Conservation (phyloP, 2,329 filamentous ascomycete genomes). For the Claviceps maximensis region DNA sequence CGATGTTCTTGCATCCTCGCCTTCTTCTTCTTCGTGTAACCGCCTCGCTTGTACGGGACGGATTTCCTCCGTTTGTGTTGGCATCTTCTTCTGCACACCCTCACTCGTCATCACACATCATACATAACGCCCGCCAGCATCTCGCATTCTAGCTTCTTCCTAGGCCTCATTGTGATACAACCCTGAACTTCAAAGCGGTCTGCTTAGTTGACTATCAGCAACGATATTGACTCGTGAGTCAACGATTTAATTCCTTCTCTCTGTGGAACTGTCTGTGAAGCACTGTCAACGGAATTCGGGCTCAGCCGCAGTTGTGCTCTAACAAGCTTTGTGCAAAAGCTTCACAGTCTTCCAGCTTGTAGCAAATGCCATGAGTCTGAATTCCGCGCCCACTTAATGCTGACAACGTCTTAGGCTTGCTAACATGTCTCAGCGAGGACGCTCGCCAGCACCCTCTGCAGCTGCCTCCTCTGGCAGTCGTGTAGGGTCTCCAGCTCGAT, state of each 20-base stretch:
- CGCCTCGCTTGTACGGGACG: background rate
- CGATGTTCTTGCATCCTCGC: slow-evolving; percentile 6
- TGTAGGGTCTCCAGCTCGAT: background rate
- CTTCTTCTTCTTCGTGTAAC: background rate
- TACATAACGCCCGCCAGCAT: no score
- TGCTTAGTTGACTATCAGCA: background rate
- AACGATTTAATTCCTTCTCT: background rate
- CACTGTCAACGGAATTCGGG: background rate
- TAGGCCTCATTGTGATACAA: background rate
- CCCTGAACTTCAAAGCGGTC: background rate
- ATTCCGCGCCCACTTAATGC: background rate
- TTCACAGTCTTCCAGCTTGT: background rate
- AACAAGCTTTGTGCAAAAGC: background rate
- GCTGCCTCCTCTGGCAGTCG: background rate
- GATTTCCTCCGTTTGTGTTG: background rate
- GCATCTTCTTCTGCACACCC: background rate
- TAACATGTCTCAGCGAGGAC: slow-evolving; percentile 22
- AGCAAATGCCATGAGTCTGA: background rate
- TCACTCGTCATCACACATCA: slow-evolving; percentile 1
- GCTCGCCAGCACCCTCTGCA: slow-evolving; percentile 11
- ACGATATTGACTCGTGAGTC: background rate
- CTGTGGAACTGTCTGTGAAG: background rate
- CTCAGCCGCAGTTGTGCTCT: background rate
- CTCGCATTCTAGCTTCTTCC: background rate
- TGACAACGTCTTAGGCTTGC: background rate